Percentiles rank a stretch among this genome's conserved stretches.
Conservation (phyloP, 495 filamentous ascomycete genomes). For the Parmelia sp. region DNA sequence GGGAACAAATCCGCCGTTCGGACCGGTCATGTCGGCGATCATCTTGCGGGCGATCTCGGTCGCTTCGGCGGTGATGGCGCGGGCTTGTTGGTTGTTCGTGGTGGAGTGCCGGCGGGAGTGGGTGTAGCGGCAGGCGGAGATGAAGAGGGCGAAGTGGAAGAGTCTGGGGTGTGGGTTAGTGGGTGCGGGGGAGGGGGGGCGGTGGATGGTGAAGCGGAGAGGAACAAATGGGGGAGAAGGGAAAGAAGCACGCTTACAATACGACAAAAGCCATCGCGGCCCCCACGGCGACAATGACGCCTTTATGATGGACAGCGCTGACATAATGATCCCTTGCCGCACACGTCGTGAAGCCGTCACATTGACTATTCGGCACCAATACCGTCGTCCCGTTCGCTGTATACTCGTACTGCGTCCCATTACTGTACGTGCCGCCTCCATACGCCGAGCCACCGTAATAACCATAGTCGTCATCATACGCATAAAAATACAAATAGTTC, state of each 20-base stretch:
- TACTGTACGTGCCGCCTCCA: not conserved
- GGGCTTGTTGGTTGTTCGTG: not conserved
- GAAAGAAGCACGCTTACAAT: not conserved
- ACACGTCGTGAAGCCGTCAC: not conserved
- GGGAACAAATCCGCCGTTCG: slow-evolving; percentile 6
- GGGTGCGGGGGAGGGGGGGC: too few species aligned
- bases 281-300: slow-evolving; percentile 10
- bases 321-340: not conserved
- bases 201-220: not conserved
- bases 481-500: not conserved
- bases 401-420: not conserved
- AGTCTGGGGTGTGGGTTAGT: slow-evolving; percentile 6
- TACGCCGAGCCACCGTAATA: not conserved
- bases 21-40: slow-evolving; percentile 19
- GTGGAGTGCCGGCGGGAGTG: slow-evolving; percentile 12
- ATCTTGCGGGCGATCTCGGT: slow-evolving; percentile 11
- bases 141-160: slow-evolving; percentile 32
- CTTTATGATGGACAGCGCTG: not conserved
- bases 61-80: slow-evolving; percentile 14
- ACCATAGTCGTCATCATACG: not conserved
- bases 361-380: not conserved
- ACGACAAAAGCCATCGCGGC: slow-evolving; percentile 6
- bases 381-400: not conserved
- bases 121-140: slow-evolving; percentile 35
- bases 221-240: not conserved